Evolutionary conservation across 2,329 filamentous ascomycete genomes (phyloP).

Genomic region (Paracorniculantispora psalliotae): DNA sequence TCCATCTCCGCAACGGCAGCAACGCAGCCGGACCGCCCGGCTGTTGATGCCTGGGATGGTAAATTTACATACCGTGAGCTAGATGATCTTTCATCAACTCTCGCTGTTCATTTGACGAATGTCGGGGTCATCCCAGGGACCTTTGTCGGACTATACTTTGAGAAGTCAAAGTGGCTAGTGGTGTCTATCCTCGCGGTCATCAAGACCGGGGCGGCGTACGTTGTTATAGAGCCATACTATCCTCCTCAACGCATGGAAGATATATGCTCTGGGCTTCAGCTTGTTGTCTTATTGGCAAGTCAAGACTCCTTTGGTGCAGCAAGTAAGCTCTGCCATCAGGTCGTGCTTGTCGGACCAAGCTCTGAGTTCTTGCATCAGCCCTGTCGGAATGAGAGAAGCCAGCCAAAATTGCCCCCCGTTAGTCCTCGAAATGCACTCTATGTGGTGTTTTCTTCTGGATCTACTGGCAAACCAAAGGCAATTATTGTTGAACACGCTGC

Average conservation of each 20-base stretch:
- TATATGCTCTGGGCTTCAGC: background rate
- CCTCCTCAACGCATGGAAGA: background rate
- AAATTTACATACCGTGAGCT: constrained; percentile 36
- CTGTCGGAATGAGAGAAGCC: background rate
- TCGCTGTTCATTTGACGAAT: constrained; percentile 15
- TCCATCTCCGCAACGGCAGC: background rate
- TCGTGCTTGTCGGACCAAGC: background rate
- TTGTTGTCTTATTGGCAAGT: background rate
- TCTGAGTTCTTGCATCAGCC: background rate
- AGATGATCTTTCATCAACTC: constrained; percentile 14
- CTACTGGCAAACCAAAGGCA: constrained; percentile 46
- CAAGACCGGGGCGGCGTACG: constrained; percentile 21
- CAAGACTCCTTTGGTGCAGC: background rate
- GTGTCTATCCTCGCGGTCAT: constrained; percentile 22
- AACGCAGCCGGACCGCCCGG: constrained; percentile 13
- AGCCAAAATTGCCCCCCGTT: background rate
- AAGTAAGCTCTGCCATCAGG: background rate
- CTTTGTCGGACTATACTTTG: constrained; percentile 20
- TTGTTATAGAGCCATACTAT: background rate
- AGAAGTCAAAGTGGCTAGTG: constrained; percentile 23
- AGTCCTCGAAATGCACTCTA: constrained; percentile 14
- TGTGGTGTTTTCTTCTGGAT: constrained; percentile 51
- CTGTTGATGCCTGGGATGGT: constrained; percentile 41
- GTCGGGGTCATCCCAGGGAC: constrained; percentile 24
- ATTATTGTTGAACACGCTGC: constrained; percentile 31